These are phyloP conservation scores for Aspergillus fijiensis DNA, from an alignment of 2,329 filamentous ascomycete species.

Conservation along the genomic window DNA sequence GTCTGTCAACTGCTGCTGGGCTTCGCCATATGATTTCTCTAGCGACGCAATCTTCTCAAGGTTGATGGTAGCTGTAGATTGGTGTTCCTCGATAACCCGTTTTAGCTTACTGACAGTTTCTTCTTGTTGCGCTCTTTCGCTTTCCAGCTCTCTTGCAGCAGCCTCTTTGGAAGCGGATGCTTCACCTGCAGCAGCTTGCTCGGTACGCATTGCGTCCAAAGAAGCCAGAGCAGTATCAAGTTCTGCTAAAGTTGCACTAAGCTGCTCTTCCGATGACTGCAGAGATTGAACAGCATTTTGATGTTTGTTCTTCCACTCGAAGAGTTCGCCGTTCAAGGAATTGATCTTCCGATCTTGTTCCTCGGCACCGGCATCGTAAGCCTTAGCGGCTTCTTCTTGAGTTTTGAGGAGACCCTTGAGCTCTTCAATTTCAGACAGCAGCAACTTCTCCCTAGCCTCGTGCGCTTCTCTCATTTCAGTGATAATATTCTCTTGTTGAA, in stretches of 20 bases:
- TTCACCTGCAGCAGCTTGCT: conserved; percentile 39
- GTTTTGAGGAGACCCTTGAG: conserved; percentile 59
- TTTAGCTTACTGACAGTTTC: conserved; percentile 63
- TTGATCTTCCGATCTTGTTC: conserved; percentile 60
- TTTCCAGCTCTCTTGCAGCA: conserved; percentile 48
- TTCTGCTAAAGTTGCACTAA: conserved; percentile 69
- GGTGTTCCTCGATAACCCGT: conserved; percentile 77
- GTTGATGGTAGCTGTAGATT: conserved; percentile 68
- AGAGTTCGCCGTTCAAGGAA: conserved; percentile 69
- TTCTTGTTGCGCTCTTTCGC: conserved; percentile 58
- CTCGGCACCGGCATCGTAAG: conserved; percentile 34
- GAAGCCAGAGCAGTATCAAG: conserved; percentile 67
- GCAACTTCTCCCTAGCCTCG: conserved; percentile 69
- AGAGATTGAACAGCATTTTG: conserved; percentile 67
- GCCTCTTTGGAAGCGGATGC: conserved; percentile 36
- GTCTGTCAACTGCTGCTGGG: conserved; percentile 67
- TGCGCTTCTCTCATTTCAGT: conserved; percentile 70
- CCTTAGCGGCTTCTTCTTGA: conserved; percentile 37
- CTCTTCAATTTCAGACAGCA: conserved; percentile 68
- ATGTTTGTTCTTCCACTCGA: conserved; percentile 75
- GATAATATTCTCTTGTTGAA: conserved; percentile 81
- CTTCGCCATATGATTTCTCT: conserved; percentile 67
- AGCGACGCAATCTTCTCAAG: conserved; percentile 69
- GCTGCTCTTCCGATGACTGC: conserved; percentile 68
- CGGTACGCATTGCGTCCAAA: conserved; percentile 48